Conservation (phyloP, 345 rosid species). For the Geranium brycei region DNA sequence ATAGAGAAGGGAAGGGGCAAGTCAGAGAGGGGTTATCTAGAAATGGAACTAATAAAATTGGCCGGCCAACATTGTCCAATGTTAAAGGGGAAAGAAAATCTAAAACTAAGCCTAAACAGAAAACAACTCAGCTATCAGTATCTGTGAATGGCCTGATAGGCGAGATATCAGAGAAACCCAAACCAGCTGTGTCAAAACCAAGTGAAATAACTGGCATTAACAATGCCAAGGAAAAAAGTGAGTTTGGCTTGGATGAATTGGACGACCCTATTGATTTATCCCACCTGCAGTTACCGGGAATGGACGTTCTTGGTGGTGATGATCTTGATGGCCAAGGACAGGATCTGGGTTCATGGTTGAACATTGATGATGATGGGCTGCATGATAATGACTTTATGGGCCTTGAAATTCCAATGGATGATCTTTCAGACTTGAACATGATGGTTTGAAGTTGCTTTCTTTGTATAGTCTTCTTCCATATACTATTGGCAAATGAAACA, state of each 20-base stretch:
- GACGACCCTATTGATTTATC: constrained; percentile 71
- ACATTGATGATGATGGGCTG: constrained; percentile 81
- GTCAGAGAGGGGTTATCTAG: constrained; percentile 51
- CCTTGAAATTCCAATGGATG: constrained; percentile 98
- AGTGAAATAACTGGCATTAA: constrained; percentile 24
- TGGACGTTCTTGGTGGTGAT: constrained; percentile 43
- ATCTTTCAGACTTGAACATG: constrained; percentile 89
- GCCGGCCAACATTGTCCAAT: constrained; percentile 58
- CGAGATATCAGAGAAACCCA: constrained; percentile 50
- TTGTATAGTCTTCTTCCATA: constrained; percentile 75
- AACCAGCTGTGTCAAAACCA: constrained; percentile 37
- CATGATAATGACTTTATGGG: constrained; percentile 86
- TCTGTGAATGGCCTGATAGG: constrained; percentile 64
- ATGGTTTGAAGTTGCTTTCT: constrained; percentile 66
- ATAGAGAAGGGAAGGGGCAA: constrained; percentile 86
- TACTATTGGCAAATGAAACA: constrained; percentile 52
- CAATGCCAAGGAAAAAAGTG: constrained; percentile 40
- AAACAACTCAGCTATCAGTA: constrained; percentile 59
- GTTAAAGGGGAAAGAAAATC: constrained; percentile 77
- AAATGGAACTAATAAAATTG: constrained; percentile 59
- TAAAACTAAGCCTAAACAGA: constrained; percentile 87
- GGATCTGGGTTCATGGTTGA: constrained; percentile 88
- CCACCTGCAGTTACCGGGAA: constrained; percentile 54
- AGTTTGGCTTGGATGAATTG: constrained; percentile 45
- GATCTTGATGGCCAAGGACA: constrained; percentile 47